Conservation (phyloP, 148 eudicot species). For the Amaranthus palmeri region DNA sequence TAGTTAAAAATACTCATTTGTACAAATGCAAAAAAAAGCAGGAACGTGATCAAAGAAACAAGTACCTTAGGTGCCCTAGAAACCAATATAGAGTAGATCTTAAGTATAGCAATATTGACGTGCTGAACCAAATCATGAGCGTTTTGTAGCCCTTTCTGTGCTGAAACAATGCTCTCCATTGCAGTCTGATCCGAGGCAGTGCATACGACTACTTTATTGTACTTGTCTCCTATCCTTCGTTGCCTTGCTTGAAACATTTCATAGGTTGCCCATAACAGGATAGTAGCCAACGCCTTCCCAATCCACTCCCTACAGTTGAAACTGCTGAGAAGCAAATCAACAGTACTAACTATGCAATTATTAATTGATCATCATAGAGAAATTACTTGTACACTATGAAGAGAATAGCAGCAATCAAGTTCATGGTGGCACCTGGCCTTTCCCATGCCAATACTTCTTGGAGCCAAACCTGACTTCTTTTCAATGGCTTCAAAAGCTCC, state of each 20-base stretch:
- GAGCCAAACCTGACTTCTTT: conserved; percentile 34
- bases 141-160: conserved; percentile 68
- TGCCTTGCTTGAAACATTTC: conserved; percentile 47
- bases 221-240: conserved; percentile 27
- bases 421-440: conserved; percentile 41
- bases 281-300: conserved; percentile 59
- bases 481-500: conserved; percentile 59
- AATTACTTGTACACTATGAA: conserved; percentile 62
- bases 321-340: background rate
- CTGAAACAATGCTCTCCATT: conserved; percentile 75
- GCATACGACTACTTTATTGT: conserved; percentile 48
- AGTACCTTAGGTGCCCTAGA: conserved; percentile 76
- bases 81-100: conserved; percentile 59
- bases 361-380: background rate
- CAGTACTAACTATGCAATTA: background rate
- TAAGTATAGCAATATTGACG: conserved; percentile 62
- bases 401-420: conserved; percentile 33
- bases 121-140: conserved; percentile 51
- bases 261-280: conserved; percentile 48
- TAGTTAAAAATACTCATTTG: background rate
- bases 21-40: background rate
- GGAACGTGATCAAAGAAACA: background rate
- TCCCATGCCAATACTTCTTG: conserved; percentile 54
- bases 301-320: conserved; percentile 66
- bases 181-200: conserved; percentile 66